Base-by-base conservation (phyloP, 73 alveolate species). In the Uronychia binucleata region DNA sequence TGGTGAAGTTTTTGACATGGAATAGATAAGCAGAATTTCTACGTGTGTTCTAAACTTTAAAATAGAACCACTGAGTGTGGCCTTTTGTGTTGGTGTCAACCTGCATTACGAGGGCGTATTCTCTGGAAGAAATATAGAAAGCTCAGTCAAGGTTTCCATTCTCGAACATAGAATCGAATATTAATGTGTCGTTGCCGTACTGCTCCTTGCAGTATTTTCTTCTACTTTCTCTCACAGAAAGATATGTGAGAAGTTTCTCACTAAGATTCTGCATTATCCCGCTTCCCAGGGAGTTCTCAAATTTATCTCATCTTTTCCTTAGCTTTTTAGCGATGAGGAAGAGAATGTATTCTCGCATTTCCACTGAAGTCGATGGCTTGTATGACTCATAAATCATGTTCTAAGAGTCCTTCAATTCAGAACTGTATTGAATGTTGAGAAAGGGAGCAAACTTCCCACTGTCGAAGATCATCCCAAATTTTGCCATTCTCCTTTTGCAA, bases 61-160 rank as follows among this genome's bases (percentile, higher is more conserved):
- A 97, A 90, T 95, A 95, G 91, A 96, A 97, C 99, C 99, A 97
- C 79, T 94, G 95, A 26, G 97, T 83, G 85, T 96, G 97, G 0
- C 99, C 99, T 35, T 93, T 92, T 31, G 99, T 92, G 90, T 97
- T 97, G 27, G 98, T 93, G 58, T 95, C 98, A 0, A 89, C 90
- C 67, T 91, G 83, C 95, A 95, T 93, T 33, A 80, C 90, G 32
- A 95, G 77, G 88, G 90, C 86, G 81, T 93, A 95, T 84, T 93
- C 95, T 26, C 76, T 81, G 30, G 67, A 81, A 35, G 82, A 25
- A 11, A 82, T 83, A 11, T 86, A 28, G 30, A 58, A 60, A 0
- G 88, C 96, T 28, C 84, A 75, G 34, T 86, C 91, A 1, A 91
- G 89, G 34, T 91, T 91, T 8, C 96, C 96, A 59, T 93, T 57